Conservation (phyloP, 768 basidiomycete genomes). For the Leucocoprinus leucothites region DNA sequence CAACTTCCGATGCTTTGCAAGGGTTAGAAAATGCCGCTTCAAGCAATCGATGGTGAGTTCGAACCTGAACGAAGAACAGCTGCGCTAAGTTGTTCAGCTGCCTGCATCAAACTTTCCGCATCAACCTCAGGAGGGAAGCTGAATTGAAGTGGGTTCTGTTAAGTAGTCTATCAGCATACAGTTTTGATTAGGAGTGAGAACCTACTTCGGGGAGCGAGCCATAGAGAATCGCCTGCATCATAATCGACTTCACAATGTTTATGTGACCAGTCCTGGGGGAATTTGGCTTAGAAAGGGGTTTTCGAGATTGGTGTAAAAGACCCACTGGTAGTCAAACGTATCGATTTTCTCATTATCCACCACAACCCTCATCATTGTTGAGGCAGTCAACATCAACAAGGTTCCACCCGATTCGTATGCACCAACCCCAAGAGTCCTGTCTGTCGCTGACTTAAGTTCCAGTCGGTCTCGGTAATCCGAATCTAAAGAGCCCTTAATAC, state of each 20-base stretch:
- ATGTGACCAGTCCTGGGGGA: constrained; percentile 54
- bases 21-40: not conserved
- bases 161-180: not conserved
- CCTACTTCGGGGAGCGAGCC: constrained; percentile 62
- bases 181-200: not conserved
- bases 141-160: constrained; percentile 74
- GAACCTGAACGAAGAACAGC: constrained; percentile 73
- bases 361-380: constrained; percentile 64
- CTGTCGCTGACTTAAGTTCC: constrained; percentile 62
- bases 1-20: constrained; percentile 56
- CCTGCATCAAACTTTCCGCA: constrained; percentile 74
- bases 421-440: constrained; percentile 70
- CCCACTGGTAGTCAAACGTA: constrained; percentile 63
- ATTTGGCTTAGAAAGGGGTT: constrained; percentile 3
- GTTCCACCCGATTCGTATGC: constrained; percentile 47
- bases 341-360: constrained; percentile 61
- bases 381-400: constrained; percentile 61
- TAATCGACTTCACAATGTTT: constrained; percentile 69
- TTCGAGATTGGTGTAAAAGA: constrained; percentile 5
- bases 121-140: constrained; percentile 80
- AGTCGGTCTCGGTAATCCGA: constrained; percentile 71
- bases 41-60: not conserved
- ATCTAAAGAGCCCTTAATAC: constrained; percentile 35
- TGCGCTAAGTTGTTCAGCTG: constrained; percentile 71
- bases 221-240: constrained; percentile 83